Evolutionary conservation across 805 yeast species (phyloP).

Genomic region (Hanseniaspora occidentalis): DNA sequence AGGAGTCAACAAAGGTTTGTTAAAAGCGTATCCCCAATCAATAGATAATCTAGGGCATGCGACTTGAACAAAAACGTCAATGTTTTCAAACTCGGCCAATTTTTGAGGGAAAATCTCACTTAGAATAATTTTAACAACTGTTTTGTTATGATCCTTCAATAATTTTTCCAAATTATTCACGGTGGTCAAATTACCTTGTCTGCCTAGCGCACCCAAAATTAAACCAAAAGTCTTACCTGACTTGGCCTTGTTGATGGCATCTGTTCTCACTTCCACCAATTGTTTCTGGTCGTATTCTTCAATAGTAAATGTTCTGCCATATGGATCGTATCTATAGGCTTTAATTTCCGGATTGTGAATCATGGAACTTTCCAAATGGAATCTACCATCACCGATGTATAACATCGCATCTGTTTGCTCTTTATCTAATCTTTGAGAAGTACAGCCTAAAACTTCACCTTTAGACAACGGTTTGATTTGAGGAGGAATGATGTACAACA

Average conservation of each 20-base stretch:
- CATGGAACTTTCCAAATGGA: slow-evolving; percentile 93
- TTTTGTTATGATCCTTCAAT: slow-evolving; percentile 42
- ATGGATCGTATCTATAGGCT: slow-evolving; percentile 92
- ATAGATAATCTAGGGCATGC: slow-evolving; percentile 95
- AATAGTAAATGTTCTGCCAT: slow-evolving; percentile 77
- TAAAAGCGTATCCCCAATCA: slow-evolving; percentile 98
- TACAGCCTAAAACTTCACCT: slow-evolving; percentile 95
- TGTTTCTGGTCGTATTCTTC: slow-evolving; percentile 84
- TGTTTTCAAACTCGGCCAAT: slow-evolving; percentile 79
- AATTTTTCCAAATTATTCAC: slow-evolving; percentile 49
- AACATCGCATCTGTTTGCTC: slow-evolving; percentile 66
- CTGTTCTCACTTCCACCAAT: slow-evolving; percentile 58
- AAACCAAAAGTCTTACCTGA: slow-evolving; percentile 62
- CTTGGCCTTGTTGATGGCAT: slow-evolving; percentile 56
- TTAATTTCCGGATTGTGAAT: slow-evolving; percentile 90
- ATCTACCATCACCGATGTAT: slow-evolving; percentile 92
- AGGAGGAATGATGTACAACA: slow-evolving; percentile 64
- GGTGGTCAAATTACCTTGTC: slow-evolving; percentile 85
- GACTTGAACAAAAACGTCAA: slow-evolving; percentile 92
- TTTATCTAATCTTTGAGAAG: slow-evolving; percentile 68
- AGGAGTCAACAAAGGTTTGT: slow-evolving; percentile 84
- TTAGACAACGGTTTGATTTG: slow-evolving; percentile 86
- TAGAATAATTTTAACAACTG: slow-evolving; percentile 67
- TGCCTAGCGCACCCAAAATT: slow-evolving; percentile 84
- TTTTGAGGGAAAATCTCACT: slow-evolving; percentile 93